Conservation (phyloP, 225 moss, liverwort and hornwort species). For the Ulota crispa region DNA sequence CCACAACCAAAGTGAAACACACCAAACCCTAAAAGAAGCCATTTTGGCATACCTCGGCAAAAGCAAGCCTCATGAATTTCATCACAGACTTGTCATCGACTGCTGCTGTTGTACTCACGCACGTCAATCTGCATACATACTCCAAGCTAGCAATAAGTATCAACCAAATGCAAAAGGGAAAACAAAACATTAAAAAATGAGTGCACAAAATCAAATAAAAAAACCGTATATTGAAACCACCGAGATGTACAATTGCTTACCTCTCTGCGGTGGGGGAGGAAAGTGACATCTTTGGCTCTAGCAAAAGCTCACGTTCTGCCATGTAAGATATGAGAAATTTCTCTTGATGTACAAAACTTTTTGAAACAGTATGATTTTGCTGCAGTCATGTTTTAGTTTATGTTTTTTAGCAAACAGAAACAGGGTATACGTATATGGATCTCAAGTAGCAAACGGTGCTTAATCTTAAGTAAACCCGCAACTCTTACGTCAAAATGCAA, state of each 20-base stretch:
- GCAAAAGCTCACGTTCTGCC: background rate
- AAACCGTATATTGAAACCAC: too few relatives aligned
- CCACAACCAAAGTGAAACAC: background rate
- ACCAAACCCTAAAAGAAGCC: background rate
- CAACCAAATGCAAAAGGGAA: background rate
- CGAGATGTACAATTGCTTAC: background rate
- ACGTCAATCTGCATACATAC: constrained; percentile 13
- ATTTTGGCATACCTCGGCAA: constrained; percentile 40
- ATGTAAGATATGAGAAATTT: background rate
- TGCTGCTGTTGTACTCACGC: constrained; percentile 13
- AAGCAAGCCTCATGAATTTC: constrained; percentile 51
- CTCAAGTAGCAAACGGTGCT: too few relatives aligned
- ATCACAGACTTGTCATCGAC: constrained; percentile 24
- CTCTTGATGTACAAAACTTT: too few relatives aligned
- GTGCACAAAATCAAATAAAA: too few relatives aligned
- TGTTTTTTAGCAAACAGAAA: too few relatives aligned
- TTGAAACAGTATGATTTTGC: too few relatives aligned
- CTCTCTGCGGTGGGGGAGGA: constrained; percentile 29
- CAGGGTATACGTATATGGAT: too few relatives aligned
- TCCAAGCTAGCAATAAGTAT: background rate
- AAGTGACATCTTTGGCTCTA: constrained; percentile 17
- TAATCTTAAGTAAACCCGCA: too few relatives aligned
- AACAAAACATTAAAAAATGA: background rate
- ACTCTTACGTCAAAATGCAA: too few relatives aligned
- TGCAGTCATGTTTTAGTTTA: too few relatives aligned